Evolutionary conservation across 805 yeast species (phyloP).

Genomic region (Candida sanyiensis): DNA sequence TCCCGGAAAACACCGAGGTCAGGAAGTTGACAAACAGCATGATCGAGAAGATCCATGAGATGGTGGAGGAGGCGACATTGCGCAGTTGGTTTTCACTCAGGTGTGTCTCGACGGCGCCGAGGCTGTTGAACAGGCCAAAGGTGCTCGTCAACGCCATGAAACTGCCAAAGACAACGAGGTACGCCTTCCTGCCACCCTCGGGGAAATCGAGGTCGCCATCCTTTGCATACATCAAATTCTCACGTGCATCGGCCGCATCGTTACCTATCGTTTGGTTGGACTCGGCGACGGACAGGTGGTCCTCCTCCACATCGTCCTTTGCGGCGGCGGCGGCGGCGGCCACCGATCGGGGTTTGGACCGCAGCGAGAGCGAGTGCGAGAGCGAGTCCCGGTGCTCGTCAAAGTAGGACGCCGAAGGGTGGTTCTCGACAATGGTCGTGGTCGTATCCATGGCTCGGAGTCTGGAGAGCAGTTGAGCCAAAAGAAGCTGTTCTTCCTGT

Average conservation of each 20-base stretch:
- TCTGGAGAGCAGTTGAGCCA: too few relatives aligned
- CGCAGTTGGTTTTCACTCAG: conserved; percentile 50
- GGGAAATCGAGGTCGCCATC: conserved; percentile 36
- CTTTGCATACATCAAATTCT: conserved; percentile 16
- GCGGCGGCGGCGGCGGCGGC: too few relatives aligned
- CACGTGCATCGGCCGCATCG: background rate
- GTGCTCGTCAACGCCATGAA: conserved; percentile 49
- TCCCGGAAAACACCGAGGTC: conserved; percentile 48
- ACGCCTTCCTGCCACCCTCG: conserved; percentile 57
- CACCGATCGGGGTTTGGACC: too few relatives aligned
- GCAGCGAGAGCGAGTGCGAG: too few relatives aligned
- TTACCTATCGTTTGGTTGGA: background rate
- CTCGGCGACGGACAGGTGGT: background rate
- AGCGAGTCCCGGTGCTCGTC: too few relatives aligned
- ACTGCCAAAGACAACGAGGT: conserved; percentile 51
- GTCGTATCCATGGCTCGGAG: too few relatives aligned
- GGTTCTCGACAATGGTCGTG: too few relatives aligned
- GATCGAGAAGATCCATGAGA: conserved; percentile 63
- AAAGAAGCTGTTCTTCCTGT: too few relatives aligned
- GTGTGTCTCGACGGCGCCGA: conserved; percentile 60
- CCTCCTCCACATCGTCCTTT: background rate
- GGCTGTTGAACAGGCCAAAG: conserved; percentile 52
- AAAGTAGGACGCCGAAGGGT: too few relatives aligned
- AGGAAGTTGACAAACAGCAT: conserved; percentile 44
- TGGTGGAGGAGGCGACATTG: conserved; percentile 37